Evolutionary conservation across 2,329 filamentous ascomycete species (phyloP), one percentile per base, ranked within the genome.

Genomic region (Scytalidium lignicola): DNA sequence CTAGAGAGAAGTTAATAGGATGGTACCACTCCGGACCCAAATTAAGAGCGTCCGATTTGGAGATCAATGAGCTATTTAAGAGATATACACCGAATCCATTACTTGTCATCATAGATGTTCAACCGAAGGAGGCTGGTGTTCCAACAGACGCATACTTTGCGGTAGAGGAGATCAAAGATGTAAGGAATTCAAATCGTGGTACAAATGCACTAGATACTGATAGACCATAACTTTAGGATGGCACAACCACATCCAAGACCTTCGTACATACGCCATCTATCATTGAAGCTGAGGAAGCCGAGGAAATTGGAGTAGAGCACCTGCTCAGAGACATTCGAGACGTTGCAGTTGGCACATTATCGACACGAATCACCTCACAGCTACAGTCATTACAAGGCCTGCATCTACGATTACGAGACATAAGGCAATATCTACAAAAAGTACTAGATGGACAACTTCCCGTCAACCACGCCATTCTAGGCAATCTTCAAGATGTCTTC

Each of bases 11-110:
- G 83, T 80, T 99, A 69, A 95, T 99, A 79, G 93, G 93, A 65
- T 99, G 93, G 93, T 99, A 99, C 72, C 93, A 99, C 73, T 95
- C 93, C 18, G 93, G 93, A 40, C 93, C 93, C 37, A 99, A 97
- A 78, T 79, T 99, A 64, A 85, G 93, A 66, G 92, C 91, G 49
- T 96, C 93, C 42, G 93, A 99, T 76, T 75, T 99, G 59, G 89
- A 97, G 74, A 96, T 99, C 85, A 99, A 99, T 73, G 93, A 99
- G 74, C 82, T 99, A 51, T 97, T 99, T 82, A 99, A 99, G 79
- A 83, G 91, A 75, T 99, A 99, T 75, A 96, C 91, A 47, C 90
- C 93, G 18, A 95, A 97, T 66, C 93, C 93, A 45, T 76, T 99
- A 59, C 80, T 99, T 47, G 92, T 97, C 66, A 99, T 99, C 70